Percentiles rank a stretch among this genome's conserved stretches.
Evolutionary conservation across 1,284 basidiomycete species (phyloP).

Genomic region (Tilletia caries): DNA sequence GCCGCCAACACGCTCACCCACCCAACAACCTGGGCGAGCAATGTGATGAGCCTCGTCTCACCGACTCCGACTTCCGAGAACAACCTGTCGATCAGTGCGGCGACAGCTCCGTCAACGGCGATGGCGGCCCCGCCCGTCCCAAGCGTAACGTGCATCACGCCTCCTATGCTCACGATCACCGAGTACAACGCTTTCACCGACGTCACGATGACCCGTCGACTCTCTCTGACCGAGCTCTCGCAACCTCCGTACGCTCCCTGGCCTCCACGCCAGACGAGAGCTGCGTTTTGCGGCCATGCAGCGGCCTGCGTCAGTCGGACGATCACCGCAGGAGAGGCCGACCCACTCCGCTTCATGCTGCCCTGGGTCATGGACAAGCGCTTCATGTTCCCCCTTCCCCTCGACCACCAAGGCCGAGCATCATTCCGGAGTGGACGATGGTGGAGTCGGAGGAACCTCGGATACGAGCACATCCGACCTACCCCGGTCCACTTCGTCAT

Average conservation of each 20-base stretch:
- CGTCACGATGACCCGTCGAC: constrained; percentile 8
- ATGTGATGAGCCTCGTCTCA: neutral
- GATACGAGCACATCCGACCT: constrained; percentile 10
- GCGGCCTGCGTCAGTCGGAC: constrained; percentile 6
- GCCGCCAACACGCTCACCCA: constrained; percentile 7
- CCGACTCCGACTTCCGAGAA: neutral
- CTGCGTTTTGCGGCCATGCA: neutral
- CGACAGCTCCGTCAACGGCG: neutral
- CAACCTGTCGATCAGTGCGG: neutral
- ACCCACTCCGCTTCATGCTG: neutral
- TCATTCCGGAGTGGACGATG: constrained; percentile 11
- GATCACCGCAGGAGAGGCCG: neutral
- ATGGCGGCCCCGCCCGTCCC: neutral
- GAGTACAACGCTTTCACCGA: neutral
- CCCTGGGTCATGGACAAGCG: constrained; percentile 12
- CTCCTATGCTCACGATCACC: constrained; percentile 1
- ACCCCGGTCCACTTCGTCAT: constrained; percentile 4
- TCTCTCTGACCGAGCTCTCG: constrained; percentile 3
- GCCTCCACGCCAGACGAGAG: neutral
- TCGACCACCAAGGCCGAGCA: constrained; percentile 10
- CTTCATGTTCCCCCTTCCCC: constrained; percentile 12
- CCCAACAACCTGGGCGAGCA: constrained; percentile 7
- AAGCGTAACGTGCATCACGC: constrained; percentile 1
- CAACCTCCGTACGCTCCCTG: constrained; percentile 6
- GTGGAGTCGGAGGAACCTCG: constrained; percentile 9